Evolutionary conservation across 1,284 basidiomycete genomes (phyloP).

Genomic region (Ustilago nuda): DNA sequence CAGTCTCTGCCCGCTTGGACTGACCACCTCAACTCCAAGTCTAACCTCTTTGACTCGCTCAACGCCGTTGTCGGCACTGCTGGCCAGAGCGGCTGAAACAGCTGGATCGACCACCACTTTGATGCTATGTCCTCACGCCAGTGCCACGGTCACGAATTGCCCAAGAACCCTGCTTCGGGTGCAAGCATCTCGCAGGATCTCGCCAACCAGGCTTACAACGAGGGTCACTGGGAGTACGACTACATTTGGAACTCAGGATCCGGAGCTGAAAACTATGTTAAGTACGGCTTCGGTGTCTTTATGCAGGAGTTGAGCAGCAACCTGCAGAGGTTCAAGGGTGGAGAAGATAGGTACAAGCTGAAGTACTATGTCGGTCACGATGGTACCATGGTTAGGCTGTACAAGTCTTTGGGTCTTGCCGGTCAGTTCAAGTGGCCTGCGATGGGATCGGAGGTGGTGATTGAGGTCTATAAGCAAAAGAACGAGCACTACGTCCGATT

Average conservation of each 20-base stretch:
- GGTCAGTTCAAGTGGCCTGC: slow-evolving; percentile 50
- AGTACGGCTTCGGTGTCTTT: slow-evolving; percentile 52
- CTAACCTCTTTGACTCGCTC: slow-evolving; percentile 71
- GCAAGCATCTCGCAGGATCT: slow-evolving; percentile 32
- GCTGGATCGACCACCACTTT: slow-evolving; percentile 71
- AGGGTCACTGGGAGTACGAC: slow-evolving; percentile 59
- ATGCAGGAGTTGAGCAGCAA: slow-evolving; percentile 42
- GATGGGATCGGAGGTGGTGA: slow-evolving; percentile 47
- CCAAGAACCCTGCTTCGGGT: slow-evolving; percentile 31
- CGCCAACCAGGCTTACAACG: slow-evolving; percentile 51
- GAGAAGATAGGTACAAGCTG: slow-evolving; percentile 31
- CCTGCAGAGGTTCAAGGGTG: slow-evolving; percentile 21
- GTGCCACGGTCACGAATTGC: slow-evolving; percentile 51
- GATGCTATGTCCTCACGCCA: slow-evolving; percentile 54
- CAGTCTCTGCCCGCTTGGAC: slow-evolving; percentile 70
- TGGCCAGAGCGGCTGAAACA: slow-evolving; percentile 72
- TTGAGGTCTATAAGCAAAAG: slow-evolving; percentile 48
- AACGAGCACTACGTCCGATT: slow-evolving; percentile 23
- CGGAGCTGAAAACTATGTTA: slow-evolving; percentile 53
- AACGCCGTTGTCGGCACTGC: slow-evolving; percentile 72
- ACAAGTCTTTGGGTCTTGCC: slow-evolving; percentile 45
- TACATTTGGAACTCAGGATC: slow-evolving; percentile 58
- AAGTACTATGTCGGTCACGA: slow-evolving; percentile 57
- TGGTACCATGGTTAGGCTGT: slow-evolving; percentile 57
- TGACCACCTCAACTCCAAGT: slow-evolving; percentile 72